phyloP scores from a whole-genome alignment of 2,329 filamentous ascomycete genomes.

The Stagonosporopsis tanaceti region DNA sequence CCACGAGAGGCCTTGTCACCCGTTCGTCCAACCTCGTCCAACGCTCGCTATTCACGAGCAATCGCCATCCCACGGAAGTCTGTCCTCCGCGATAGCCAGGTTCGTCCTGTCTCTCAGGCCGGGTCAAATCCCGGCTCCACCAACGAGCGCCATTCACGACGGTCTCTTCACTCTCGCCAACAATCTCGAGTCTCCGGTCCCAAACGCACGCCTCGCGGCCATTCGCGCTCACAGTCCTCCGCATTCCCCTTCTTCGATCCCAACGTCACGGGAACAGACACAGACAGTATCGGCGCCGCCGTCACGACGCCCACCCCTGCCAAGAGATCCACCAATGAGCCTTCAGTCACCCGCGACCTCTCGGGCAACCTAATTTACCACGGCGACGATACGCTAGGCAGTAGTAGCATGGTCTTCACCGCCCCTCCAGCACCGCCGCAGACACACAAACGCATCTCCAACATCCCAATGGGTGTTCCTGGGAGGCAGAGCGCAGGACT shows the following conservation, averaged over 20 bases:
- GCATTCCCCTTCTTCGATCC: conserved; percentile 40
- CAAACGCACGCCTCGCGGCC: conserved; percentile 26
- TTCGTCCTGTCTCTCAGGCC: conserved; percentile 3
- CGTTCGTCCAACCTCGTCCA: conserved; percentile 18
- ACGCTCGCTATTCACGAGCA: conserved; percentile 18
- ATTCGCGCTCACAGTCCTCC: conserved; percentile 39
- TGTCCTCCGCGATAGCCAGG: conserved; percentile 9
- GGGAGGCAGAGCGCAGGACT: conserved; percentile 10
- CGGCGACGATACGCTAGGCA: conserved; percentile 28
- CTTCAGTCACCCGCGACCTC: conserved; percentile 25
- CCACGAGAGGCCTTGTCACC: conserved; percentile 26
- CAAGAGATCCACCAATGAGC: conserved; percentile 1
- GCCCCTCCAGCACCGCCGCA: conserved; percentile 5
- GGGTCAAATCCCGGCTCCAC: conserved; percentile 22
- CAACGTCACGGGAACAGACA: conserved; percentile 12
- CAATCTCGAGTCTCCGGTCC: conserved; percentile 30
- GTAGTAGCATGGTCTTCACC: conserved; percentile 27
- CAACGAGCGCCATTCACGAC: conserved; percentile 36
- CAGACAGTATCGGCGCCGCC: conserved; percentile 16
- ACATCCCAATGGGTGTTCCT: conserved; percentile 5
- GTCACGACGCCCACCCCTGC: conserved; percentile 7
- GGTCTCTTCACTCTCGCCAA: conserved; percentile 32
- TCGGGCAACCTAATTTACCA: conserved; percentile 33
- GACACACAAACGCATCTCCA: conserved; percentile 7
- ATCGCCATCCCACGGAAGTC: conserved; percentile 18